Conservation (phyloP, 2,329 filamentous ascomycete species). For the Diaporthe humulicola region DNA sequence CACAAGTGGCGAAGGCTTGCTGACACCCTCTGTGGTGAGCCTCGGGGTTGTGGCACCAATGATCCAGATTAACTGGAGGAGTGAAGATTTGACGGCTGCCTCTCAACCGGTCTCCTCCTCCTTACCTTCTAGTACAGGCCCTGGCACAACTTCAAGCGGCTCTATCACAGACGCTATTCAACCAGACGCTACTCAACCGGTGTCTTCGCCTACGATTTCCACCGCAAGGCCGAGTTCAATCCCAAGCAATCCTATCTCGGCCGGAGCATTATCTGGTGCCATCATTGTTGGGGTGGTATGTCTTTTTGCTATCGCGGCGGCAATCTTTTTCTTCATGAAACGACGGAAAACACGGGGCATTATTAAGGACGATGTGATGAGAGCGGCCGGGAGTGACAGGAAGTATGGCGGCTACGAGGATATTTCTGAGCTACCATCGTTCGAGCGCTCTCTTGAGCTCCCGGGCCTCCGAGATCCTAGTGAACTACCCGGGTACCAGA, state of each 20-base stretch:
- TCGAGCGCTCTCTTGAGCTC: not conserved
- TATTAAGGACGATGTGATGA: not conserved
- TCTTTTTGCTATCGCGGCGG: not conserved
- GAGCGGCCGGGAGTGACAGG: too few relatives aligned
- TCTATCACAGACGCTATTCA: not conserved
- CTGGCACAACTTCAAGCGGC: not conserved
- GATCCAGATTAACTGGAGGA: slow-evolving; percentile 23
- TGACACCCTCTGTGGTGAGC: not conserved
- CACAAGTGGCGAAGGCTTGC: not conserved
- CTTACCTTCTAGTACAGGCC: not conserved
- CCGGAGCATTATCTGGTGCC: slow-evolving; percentile 3
- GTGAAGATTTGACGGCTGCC: not conserved
- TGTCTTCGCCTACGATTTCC: not conserved
- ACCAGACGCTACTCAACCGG: not conserved
- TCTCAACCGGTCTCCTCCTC: not conserved
- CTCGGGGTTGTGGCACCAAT: not conserved
- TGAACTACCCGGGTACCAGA: not conserved
- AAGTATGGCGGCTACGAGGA: not conserved
- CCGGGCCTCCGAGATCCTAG: not conserved
- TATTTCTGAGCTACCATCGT: not conserved
- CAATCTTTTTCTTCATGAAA: not conserved
- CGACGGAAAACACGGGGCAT: not conserved
- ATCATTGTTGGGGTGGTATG: not conserved
- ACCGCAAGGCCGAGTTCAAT: not conserved
- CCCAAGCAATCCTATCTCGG: not conserved